Evolutionary conservation across 2,329 filamentous ascomycete genomes (phyloP).

Genomic region (Aspergillus fischeri): DNA sequence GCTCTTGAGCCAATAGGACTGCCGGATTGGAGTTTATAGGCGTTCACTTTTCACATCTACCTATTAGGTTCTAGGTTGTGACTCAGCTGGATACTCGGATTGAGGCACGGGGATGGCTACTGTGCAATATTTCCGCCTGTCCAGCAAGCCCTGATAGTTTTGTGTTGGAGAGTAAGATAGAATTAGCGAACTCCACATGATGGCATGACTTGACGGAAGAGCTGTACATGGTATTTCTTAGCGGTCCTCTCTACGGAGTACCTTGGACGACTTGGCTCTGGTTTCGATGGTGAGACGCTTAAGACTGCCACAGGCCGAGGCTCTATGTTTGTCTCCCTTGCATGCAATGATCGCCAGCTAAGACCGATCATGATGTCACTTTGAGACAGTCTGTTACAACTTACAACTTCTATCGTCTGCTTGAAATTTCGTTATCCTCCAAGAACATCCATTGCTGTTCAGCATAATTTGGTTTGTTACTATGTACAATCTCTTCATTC

Average conservation of each 20-base stretch:
- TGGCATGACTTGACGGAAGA: neutral
- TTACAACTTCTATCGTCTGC: neutral
- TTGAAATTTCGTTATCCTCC: neutral
- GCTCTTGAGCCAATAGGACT: neutral
- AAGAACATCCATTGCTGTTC: neutral
- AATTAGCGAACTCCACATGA: neutral
- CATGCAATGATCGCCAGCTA: neutral
- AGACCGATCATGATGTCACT: neutral
- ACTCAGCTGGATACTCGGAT: neutral
- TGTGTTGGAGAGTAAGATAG: neutral
- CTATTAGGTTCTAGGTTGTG: neutral
- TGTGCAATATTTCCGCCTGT: neutral
- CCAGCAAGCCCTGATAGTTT: neutral
- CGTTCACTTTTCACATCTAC: neutral
- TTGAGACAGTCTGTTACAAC: neutral
- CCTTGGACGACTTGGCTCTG: neutral
- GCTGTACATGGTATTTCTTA: neutral
- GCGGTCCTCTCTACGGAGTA: no score
- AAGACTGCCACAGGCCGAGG: neutral
- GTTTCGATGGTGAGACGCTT: neutral
- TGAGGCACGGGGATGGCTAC: neutral
- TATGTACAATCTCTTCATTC: neutral
- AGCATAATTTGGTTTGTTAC: neutral
- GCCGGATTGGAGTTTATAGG: neutral
- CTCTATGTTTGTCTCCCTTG: neutral